phyloP scores from a whole-genome alignment of 805 yeast genomes.

The Kodamaea restingae region DNA sequence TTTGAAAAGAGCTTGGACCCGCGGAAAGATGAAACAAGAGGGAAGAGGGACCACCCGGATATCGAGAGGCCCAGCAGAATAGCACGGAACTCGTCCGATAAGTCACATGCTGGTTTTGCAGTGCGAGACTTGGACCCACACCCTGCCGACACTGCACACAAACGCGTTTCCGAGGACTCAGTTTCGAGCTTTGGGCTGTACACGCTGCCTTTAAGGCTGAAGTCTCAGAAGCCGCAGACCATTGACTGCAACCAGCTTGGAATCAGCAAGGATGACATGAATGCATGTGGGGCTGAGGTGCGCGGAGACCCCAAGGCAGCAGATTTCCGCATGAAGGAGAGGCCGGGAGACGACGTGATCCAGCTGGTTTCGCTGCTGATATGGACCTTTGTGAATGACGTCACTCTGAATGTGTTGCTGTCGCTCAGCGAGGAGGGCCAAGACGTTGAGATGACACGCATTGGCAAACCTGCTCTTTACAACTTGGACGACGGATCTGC shows the following conservation, averaged over 20 bases:
- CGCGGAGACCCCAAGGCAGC: neutral
- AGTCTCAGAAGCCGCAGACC: conserved; percentile 12
- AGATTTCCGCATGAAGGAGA: neutral
- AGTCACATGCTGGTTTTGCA: neutral
- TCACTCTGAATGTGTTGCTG: conserved; percentile 31
- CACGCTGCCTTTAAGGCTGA: conserved; percentile 25
- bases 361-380: conserved; percentile 39
- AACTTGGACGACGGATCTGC: conserved; percentile 27
- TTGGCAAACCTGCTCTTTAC: conserved; percentile 13
- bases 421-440: conserved; percentile 18
- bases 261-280: neutral
- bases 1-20: conserved; percentile 41
- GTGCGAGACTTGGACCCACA: neutral
- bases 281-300: too few species aligned
- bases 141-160: conserved; percentile 8
- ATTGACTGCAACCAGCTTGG: conserved; percentile 3
- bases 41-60: too few species aligned
- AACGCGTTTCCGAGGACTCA: conserved; percentile 26
- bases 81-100: conserved; percentile 1
- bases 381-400: conserved; percentile 43
- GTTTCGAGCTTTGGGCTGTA: conserved; percentile 19
- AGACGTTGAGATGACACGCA: neutral
- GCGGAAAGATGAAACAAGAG: neutral
- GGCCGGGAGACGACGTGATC: conserved; percentile 31
- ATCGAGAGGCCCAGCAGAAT: neutral